A percentile compares a stretch with the other conserved stretches of the same genome.
Conservation (phyloP, 768 basidiomycete species). For the Leccinum longicurvipes region DNA sequence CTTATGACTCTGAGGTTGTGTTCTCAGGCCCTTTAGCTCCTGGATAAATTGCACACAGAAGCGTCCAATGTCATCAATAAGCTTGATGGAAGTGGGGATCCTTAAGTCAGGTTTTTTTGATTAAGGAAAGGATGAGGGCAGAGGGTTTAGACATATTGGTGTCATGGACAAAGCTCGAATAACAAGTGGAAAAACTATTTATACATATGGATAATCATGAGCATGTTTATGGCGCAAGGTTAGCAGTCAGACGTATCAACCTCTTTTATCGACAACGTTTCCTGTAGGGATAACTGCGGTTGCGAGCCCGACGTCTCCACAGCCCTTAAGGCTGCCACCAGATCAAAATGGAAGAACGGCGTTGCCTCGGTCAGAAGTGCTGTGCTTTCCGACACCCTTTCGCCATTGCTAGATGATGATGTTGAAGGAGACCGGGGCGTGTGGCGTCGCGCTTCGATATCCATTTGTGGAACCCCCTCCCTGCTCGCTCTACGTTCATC, state of each 20-base stretch:
- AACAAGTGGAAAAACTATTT: too few relatives aligned
- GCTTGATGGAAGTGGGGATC: too few relatives aligned
- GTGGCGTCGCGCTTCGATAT: slow-evolving; percentile 36
- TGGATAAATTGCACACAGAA: too few relatives aligned
- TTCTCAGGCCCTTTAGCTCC: too few relatives aligned
- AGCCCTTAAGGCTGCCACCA: slow-evolving; percentile 65
- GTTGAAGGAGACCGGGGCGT: slow-evolving; percentile 8
- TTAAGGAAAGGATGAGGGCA: too few relatives aligned
- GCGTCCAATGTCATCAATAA: too few relatives aligned
- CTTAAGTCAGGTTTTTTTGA: too few relatives aligned
- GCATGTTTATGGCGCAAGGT: too few relatives aligned
- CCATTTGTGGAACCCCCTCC: slow-evolving; percentile 10
- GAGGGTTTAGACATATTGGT: too few relatives aligned
- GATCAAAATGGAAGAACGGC: slow-evolving; percentile 91
- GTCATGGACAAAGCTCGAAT: too few relatives aligned
- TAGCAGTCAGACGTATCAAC: not conserved
- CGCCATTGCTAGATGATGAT: not conserved
- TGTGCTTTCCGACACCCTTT: not conserved
- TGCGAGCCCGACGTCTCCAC: slow-evolving; percentile 47
- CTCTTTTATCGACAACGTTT: slow-evolving; percentile 9
- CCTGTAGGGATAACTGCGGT: slow-evolving; percentile 1
- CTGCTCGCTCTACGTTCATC: slow-evolving; percentile 33
- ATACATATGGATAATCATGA: too few relatives aligned
- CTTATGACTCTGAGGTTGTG: too few relatives aligned
- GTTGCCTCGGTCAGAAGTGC: slow-evolving; percentile 53